Evolutionary conservation across 208 protist species (phyloP).

Genomic region (Leishmania aethiopica): DNA sequence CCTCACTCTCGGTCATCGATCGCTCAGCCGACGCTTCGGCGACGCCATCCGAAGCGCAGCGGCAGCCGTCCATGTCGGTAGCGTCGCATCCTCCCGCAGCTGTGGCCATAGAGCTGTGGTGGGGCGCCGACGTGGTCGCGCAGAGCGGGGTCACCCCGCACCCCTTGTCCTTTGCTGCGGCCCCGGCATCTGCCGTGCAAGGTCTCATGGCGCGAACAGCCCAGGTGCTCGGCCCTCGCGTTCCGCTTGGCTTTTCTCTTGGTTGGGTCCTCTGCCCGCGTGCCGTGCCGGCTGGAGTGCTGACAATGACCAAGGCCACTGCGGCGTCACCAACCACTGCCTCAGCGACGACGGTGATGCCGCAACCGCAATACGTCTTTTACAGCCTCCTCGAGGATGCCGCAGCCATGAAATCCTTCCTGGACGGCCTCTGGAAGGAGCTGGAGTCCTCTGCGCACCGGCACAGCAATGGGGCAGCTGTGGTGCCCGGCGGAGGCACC

Average conservation of each 20-base stretch:
- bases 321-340: not conserved
- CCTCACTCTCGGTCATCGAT: not conserved
- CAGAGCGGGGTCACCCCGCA: constrained; percentile 5
- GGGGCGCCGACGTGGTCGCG: constrained; percentile 51
- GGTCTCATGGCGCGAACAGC: constrained; percentile 11
- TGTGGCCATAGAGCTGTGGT: constrained; percentile 44
- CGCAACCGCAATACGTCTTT: not conserved
- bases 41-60: not conserved
- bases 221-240: constrained; percentile 6
- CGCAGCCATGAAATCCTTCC: constrained; percentile 22
- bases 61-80: not conserved
- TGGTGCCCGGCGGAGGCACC: not conserved
- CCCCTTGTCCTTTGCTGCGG: constrained; percentile 12
- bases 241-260: constrained; percentile 40
- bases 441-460: constrained; percentile 1
- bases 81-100: not conserved
- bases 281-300: not conserved
- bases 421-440: constrained; percentile 11
- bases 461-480: not conserved
- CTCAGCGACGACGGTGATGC: not conserved
- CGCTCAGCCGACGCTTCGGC: constrained; percentile 2
- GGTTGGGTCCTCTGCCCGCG: constrained; percentile 35
- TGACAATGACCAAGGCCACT: not conserved
- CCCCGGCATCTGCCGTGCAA: constrained; percentile 3
- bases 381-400: constrained; percentile 20